phyloP scores from a whole-genome alignment of 2,329 filamentous ascomycete species.

The Ciborinia camelliae region DNA sequence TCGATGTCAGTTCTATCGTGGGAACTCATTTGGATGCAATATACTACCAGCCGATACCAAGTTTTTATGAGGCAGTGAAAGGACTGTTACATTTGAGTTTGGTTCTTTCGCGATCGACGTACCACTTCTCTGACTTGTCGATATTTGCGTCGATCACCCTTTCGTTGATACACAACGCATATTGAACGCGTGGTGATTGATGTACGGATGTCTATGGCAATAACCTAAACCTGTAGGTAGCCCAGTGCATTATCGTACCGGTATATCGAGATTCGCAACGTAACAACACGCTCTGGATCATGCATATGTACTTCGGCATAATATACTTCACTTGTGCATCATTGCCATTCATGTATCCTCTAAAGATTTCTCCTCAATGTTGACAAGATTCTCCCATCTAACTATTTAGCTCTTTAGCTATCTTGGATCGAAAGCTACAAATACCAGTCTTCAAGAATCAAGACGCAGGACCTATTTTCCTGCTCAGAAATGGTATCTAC shows the following conservation, averaged over 20 bases:
- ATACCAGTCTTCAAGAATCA: neutral
- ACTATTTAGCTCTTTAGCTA: neutral
- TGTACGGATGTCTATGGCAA: neutral
- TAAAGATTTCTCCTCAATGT: neutral
- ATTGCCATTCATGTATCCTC: neutral
- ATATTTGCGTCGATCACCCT: neutral
- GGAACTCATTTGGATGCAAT: neutral
- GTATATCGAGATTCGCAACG: conserved; percentile 8
- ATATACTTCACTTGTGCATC: conserved; percentile 1
- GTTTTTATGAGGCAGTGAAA: neutral
- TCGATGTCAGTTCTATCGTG: neutral
- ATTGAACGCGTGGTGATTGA: conserved; percentile 11
- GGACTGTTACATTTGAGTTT: neutral
- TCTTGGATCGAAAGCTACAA: neutral
- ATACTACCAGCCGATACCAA: neutral
- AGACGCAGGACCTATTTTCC: neutral
- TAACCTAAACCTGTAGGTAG: neutral
- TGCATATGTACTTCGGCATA: conserved; percentile 4
- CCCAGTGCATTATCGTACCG: conserved; percentile 16
- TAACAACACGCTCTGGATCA: neutral
- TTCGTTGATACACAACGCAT: conserved; percentile 9
- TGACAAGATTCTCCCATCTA: neutral
- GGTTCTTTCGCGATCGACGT: conserved; percentile 3
- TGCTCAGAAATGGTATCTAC: neutral
- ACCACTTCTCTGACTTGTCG: conserved; percentile 7